Evolutionary conservation across 1,284 basidiomycete species (phyloP).

Genomic region (Sanghuangporus baumii): DNA sequence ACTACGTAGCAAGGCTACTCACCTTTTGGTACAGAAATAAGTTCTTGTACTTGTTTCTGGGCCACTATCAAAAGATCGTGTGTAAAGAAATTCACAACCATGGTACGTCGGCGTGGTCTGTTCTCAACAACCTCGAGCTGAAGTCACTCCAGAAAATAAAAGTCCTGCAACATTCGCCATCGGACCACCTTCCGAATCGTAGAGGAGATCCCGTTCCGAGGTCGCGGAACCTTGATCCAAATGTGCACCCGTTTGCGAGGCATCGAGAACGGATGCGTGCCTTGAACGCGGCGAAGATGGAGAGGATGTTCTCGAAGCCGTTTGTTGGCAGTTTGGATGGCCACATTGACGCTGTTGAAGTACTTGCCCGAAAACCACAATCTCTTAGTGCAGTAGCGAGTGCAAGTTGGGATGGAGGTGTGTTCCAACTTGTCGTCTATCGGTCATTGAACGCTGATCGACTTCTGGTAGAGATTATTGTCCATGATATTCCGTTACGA

Average conservation of each 20-base stretch:
- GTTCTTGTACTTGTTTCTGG: too few relatives aligned
- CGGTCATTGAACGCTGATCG: neutral
- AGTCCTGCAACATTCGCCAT: slow-evolving; percentile 80
- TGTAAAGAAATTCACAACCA: neutral
- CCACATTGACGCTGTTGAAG: slow-evolving; percentile 94
- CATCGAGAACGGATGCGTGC: slow-evolving; percentile 93
- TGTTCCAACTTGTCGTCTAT: slow-evolving; percentile 28
- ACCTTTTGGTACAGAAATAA: too few relatives aligned
- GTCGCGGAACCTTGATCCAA: slow-evolving; percentile 89
- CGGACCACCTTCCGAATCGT: slow-evolving; percentile 63
- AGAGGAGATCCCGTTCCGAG: slow-evolving; percentile 82
- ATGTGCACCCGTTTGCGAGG: slow-evolving; percentile 91
- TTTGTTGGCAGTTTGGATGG: slow-evolving; percentile 91
- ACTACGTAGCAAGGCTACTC: too few relatives aligned
- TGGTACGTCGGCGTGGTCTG: neutral
- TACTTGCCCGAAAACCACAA: slow-evolving; percentile 73
- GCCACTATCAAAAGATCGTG: too few relatives aligned
- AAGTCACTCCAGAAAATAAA: slow-evolving; percentile 67
- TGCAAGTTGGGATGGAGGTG: slow-evolving; percentile 93
- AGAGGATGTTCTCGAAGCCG: slow-evolving; percentile 95
- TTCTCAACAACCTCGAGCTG: neutral
- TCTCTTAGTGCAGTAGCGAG: slow-evolving; percentile 83
- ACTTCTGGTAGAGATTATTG: slow-evolving; percentile 61
- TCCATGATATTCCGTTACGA: slow-evolving; percentile 80
- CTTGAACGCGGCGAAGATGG: slow-evolving; percentile 93